Base-by-base conservation (phyloP, 1,139 yeast species). In the Kazachstania sp. region DNA sequence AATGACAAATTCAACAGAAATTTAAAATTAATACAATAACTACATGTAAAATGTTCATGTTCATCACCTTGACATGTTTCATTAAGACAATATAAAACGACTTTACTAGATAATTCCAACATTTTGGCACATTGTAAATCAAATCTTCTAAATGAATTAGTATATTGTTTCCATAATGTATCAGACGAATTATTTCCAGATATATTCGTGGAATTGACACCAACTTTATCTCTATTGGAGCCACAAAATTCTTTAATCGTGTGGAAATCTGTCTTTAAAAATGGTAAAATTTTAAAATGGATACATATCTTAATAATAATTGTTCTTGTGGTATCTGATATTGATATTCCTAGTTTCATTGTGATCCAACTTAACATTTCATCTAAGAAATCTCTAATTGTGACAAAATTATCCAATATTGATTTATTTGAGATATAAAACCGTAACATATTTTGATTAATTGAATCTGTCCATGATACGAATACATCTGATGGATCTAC, bases 401-500 rank as follows among this genome's bases (percentile, higher is more conserved):
- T 41, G 1, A 13, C 11, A 20, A 32, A 31, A 31, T 39, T 45
- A 2, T 36, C 37, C 9, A 42, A 20, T 4, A 45, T 41, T 2
- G 16, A 26, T 15, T 31, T 32, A 43, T 39, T 45, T 26, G 39
- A 32, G 6, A 9, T 16, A 15, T 42, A 45, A 35, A 38, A 41
- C 7, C 19, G 16, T 18, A 41, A 16, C 23, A 37, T 20, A 19
- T 45, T 45, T 13, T 35, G 38, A 20, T 45, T 45, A 6, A 36
- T 9, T 3, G 38, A 23, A 35, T 54, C 56, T 29, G 46, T 41
- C 51, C 63, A 50, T 2, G 76, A 71, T 41, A 74, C 69, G 29
- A 87, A 70, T 15, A 86, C 69, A 57, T 85, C 95, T 12, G 67
- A 64, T 0, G 82, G 71, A 23, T 73, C 70, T 9, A 86, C 78